phyloP scores from a whole-genome alignment of 1,139 yeast genomes.

The Lodderomyces parapsilosis region DNA sequence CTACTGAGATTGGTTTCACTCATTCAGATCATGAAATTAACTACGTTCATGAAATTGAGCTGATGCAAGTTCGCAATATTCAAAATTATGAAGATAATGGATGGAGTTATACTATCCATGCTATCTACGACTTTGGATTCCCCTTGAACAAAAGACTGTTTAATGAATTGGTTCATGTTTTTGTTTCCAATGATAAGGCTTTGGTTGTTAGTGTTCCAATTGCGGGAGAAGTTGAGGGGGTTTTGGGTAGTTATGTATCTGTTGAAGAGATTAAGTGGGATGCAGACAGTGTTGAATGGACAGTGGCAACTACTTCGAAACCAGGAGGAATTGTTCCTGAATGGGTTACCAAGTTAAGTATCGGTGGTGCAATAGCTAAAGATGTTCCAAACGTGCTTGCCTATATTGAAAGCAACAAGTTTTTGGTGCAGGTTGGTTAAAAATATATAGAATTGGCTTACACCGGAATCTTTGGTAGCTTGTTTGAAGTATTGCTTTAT shows the following conservation, averaged over 20 bases:
- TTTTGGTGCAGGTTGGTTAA: background rate
- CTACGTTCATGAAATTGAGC: conserved; percentile 32
- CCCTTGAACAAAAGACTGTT: conserved; percentile 54
- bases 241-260: conserved; percentile 53
- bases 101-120: conserved; percentile 22
- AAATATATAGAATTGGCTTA: too few relatives aligned
- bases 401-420: conserved; percentile 33
- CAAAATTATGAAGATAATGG: conserved; percentile 11
- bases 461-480: too few relatives aligned
- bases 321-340: conserved; percentile 68
- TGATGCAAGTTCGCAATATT: conserved; percentile 13
- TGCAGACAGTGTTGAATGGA: conserved; percentile 48
- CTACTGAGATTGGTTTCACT: conserved; percentile 18
- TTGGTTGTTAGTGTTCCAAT: conserved; percentile 55
- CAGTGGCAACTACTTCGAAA: conserved; percentile 62
- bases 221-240: conserved; percentile 24
- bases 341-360: conserved; percentile 56
- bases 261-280: conserved; percentile 51
- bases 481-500: too few relatives aligned
- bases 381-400: conserved; percentile 65
- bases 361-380: conserved; percentile 57
- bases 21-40: conserved; percentile 37
- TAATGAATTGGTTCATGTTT: conserved; percentile 55
- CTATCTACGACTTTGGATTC: conserved; percentile 50
- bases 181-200: conserved; percentile 29